Percentiles rank a stretch among this genome's conserved stretches.
These are phyloP conservation scores for Neocucurbitaria cava DNA, from an alignment of 2,329 filamentous ascomycete species.

Conservation along the genomic window DNA sequence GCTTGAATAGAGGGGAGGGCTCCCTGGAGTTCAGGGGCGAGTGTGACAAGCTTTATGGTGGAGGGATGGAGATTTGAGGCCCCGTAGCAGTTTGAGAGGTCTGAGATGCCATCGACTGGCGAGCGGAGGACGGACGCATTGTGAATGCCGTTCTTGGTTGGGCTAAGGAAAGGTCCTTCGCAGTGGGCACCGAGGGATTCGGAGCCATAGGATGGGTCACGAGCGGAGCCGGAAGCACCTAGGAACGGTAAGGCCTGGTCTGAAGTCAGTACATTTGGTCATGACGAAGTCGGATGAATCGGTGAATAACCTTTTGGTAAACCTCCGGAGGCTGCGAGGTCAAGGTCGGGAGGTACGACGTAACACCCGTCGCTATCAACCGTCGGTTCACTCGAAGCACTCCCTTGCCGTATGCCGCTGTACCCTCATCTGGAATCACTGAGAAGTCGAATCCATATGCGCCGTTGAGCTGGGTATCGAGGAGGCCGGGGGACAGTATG, in stretches of 20 bases:
- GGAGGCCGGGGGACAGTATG: slow-evolving; percentile 84
- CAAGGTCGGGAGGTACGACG: slow-evolving; percentile 84
- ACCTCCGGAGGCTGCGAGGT: slow-evolving; percentile 82
- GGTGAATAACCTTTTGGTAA: slow-evolving; percentile 67
- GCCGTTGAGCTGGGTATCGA: slow-evolving; percentile 91
- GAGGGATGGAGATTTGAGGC: slow-evolving; percentile 65
- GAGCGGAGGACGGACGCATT: slow-evolving; percentile 73
- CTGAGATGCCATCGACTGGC: slow-evolving; percentile 66
- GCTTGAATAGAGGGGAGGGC: slow-evolving; percentile 73
- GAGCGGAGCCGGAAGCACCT: slow-evolving; percentile 69
- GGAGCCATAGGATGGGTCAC: slow-evolving; percentile 72
- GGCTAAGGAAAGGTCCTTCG: slow-evolving; percentile 87
- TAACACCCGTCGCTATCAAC: slow-evolving; percentile 81
- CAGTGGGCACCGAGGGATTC: slow-evolving; percentile 90
- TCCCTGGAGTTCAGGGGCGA: slow-evolving; percentile 78
- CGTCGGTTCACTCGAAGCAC: slow-evolving; percentile 73
- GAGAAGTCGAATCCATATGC: slow-evolving; percentile 95
- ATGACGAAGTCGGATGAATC: neutral
- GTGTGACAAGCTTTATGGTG: slow-evolving; percentile 79
- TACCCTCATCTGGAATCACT: slow-evolving; percentile 67
- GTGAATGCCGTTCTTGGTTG: slow-evolving; percentile 86
- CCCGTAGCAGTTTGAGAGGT: slow-evolving; percentile 77
- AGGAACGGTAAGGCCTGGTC: slow-evolving; percentile 72
- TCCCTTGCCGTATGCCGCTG: slow-evolving; percentile 72
- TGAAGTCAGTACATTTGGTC: neutral